Conservation (phyloP, 2,329 filamentous ascomycete genomes). For the Dactylellina parvicollis region DNA sequence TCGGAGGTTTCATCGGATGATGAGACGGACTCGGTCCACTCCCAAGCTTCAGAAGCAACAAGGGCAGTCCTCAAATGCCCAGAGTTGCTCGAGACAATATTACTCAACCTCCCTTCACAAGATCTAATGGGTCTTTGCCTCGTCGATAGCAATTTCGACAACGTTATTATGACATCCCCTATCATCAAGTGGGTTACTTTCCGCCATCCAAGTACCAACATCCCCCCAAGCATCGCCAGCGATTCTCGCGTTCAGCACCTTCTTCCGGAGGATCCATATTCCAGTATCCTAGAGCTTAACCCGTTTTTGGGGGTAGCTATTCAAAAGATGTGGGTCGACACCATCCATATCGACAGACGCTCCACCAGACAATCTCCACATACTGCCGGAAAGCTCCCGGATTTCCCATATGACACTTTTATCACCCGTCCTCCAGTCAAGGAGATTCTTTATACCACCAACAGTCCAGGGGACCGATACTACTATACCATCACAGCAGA, state of each 20-base stretch:
- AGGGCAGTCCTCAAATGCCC: background rate
- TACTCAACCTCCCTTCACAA: background rate
- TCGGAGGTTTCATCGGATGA: no score
- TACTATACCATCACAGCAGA: background rate
- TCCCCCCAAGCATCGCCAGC: background rate
- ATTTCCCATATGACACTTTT: slow-evolving; percentile 1
- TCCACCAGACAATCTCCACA: background rate
- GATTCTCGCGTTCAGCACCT: background rate
- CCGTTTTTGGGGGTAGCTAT: background rate
- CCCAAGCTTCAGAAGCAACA: no score
- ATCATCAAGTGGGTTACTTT: slow-evolving; percentile 1
- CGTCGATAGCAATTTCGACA: background rate
- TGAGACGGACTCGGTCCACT: no score
- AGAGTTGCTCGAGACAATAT: background rate
- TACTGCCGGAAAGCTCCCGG: background rate
- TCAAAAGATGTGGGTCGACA: background rate
- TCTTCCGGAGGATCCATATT: background rate
- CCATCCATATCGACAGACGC: background rate
- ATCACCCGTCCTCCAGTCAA: slow-evolving; percentile 7
- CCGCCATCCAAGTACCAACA: background rate
- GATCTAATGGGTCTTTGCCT: background rate
- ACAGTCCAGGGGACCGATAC: background rate
- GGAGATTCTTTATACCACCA: background rate
- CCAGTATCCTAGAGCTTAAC: background rate
- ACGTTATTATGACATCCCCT: background rate